Base-by-base conservation (phyloP, 2,329 filamentous ascomycete genomes). In the Alternaria rosae region DNA sequence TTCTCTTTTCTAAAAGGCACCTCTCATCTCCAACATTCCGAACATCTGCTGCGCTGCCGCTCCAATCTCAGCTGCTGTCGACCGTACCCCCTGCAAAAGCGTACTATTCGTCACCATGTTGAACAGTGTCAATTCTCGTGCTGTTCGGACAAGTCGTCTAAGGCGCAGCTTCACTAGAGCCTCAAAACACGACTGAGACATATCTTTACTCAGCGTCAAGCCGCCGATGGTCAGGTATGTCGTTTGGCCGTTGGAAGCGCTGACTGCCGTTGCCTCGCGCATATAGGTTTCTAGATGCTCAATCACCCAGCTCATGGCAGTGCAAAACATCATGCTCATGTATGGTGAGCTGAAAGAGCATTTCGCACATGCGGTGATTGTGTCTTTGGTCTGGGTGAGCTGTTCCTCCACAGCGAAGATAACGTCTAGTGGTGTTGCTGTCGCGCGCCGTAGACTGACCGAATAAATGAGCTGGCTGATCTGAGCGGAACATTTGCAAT, bases 41-140 rank as follows among this genome's bases (percentile, higher is more conserved):
- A 48, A 48, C 45, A 48, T 48, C 45, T 48, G 45, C 6, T 48
- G 45, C 45, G 45, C 45, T 48, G 45, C 45, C n/a, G 25, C 45
- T 48, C 45, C 45, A 30, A n/a, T 48, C 25, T 48, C 45, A 11
- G 25, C 25, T 1, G 45, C 45, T 26, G n/a, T 25, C 6, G 25
- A 30, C 1, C 45, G 45, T 10, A 48, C 3, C 25, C 45, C 45
- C 1, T 4, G 25, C 25, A 30, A 30, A 20, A 48, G 45, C n/a
- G 45, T 48, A 26, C 45, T 48, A n/a, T 48, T 48, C 7, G 45
- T 30, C n/a, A 30, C 25, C n/a, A 48, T 12, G 11, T 48, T 8
- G 25, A 48, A 30, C 25, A 30, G 11, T 30, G 45, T 10, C 45
- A 48, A 48, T 15, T 48, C 26, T 30, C 45, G 45, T 48, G 45